phyloP scores from a whole-genome alignment of 2,329 filamentous ascomycete species.

The Penicillium griseofulvum region DNA sequence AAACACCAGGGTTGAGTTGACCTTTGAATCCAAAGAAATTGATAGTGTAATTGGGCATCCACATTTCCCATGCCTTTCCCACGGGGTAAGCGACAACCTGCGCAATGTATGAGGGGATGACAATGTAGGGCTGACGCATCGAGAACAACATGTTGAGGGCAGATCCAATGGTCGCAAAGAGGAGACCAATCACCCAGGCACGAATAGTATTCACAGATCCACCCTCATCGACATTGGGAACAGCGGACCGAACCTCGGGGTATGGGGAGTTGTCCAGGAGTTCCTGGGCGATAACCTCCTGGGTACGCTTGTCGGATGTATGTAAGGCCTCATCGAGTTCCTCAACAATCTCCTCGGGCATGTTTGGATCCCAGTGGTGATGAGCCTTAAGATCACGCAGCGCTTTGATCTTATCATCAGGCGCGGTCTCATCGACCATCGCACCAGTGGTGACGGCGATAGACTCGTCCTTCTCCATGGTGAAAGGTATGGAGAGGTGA shows the following conservation, averaged over 20 bases:
- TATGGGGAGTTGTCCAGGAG: slow-evolving; percentile 67
- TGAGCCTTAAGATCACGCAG: slow-evolving; percentile 59
- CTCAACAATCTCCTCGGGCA: slow-evolving; percentile 61
- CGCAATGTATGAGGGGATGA: slow-evolving; percentile 61
- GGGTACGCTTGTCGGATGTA: slow-evolving; percentile 56
- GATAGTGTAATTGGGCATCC: slow-evolving; percentile 39
- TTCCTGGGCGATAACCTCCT: slow-evolving; percentile 57
- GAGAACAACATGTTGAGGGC: slow-evolving; percentile 60
- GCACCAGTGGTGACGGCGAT: slow-evolving; percentile 20
- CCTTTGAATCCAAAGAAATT: slow-evolving; percentile 38
- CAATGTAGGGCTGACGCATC: slow-evolving; percentile 57
- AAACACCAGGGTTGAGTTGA: slow-evolving; percentile 45
- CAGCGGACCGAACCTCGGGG: slow-evolving; percentile 64
- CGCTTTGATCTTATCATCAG: slow-evolving; percentile 26
- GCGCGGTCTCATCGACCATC: slow-evolving; percentile 21
- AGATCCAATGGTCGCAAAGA: slow-evolving; percentile 62
- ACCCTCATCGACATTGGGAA: slow-evolving; percentile 64
- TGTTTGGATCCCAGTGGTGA: slow-evolving; percentile 64
- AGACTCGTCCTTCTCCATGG: slow-evolving; percentile 23
- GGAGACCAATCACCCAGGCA: slow-evolving; percentile 61
- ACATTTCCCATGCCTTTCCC: slow-evolving; percentile 40
- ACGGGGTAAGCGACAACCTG: slow-evolving; percentile 62
- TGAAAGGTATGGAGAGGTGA: not conserved
- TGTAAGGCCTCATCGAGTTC: slow-evolving; percentile 59
- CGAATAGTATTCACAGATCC: slow-evolving; percentile 64